Evolutionary conservation across 2,329 filamentous ascomycete genomes (phyloP), one percentile per base, ranked within the genome.

Genomic region (Corynespora cassiicola): DNA sequence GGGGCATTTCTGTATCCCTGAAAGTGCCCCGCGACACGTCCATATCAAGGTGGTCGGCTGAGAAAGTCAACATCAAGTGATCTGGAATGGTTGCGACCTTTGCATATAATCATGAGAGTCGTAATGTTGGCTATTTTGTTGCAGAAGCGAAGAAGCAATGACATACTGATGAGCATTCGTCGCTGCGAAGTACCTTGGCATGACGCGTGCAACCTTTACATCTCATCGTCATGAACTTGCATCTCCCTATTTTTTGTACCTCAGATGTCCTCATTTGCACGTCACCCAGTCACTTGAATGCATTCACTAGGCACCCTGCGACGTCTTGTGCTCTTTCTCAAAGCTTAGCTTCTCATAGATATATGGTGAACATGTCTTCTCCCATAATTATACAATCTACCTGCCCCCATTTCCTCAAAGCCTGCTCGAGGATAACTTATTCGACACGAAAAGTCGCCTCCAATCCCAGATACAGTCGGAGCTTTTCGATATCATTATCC

Each of bases 401-500:
- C 21, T 19, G 26, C 10, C 19, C 27, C 14, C 20, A 15, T 24
- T 6, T 31, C 10, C 20, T 18, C 25, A 9, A 19, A 20, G 6
- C n/a, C 24, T 21, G 4, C 25, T 31, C 20, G 19, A 26, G 23
- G 6, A 15, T 11, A 31, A 14, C 10, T 18, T 21, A 25, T 12
- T 25, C 32, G 6, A 17, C 20, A 17, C 15, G 7, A n/a, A 27
- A 15, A 31, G 7, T 37, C 35, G n/a, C 16, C 12, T 18, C 30
- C 23, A 24, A 21, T 10, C 12, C 20, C 7, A 37, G n/a, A 35
- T 21, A 10, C 1, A 29, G 27, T 32, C 15, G 28, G 12, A 53
- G 48, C 8, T 54, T 64, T 10, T 53, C 59, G 2, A 39, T 42
- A 18, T 46, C 50, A 25, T 24, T 37, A 21, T 22, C 29, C 20